Evolutionary conservation across 768 basidiomycete species (phyloP).

Genomic region (Naganishia vishniacii): DNA sequence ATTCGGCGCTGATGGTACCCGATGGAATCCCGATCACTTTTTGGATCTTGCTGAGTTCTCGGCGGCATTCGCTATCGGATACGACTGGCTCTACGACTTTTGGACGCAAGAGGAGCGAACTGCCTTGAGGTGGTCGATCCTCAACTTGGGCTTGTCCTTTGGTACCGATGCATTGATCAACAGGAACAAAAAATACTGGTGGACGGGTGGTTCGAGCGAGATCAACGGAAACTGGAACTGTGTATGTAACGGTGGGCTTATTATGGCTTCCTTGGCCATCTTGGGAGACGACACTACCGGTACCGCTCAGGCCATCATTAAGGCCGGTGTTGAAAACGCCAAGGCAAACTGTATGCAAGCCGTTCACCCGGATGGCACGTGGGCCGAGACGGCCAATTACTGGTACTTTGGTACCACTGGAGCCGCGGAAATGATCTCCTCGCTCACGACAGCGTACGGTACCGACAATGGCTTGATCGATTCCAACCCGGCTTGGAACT

Average conservation of each 20-base stretch:
- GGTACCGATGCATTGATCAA: constrained; percentile 59
- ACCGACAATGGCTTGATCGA: constrained; percentile 68
- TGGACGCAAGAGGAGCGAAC: constrained; percentile 70
- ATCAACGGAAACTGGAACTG: constrained; percentile 95
- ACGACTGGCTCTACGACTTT: constrained; percentile 89
- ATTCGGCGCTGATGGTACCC: constrained; percentile 62
- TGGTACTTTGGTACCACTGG: constrained; percentile 77
- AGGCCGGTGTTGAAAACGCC: constrained; percentile 67
- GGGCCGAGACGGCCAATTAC: constrained; percentile 81
- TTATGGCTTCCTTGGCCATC: constrained; percentile 83
- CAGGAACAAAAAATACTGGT: constrained; percentile 57
- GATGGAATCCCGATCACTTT: constrained; percentile 88
- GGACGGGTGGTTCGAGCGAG: constrained; percentile 52
- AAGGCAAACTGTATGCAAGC: constrained; percentile 64
- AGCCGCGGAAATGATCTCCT: constrained; percentile 78
- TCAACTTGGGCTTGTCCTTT: constrained; percentile 67
- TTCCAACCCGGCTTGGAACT: constrained; percentile 63
- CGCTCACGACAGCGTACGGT: constrained; percentile 79
- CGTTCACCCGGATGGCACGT: constrained; percentile 67
- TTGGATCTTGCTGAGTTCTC: constrained; percentile 78
- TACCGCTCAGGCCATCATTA: constrained; percentile 62
- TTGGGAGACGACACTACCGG: constrained; percentile 68
- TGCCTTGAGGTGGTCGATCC: constrained; percentile 65
- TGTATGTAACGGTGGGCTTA: constrained; percentile 79
- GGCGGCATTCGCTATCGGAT: constrained; percentile 82